A percentile compares a stretch with the other conserved stretches of the same genome.
Conservation (phyloP, 176 grass and related monocot genomes). For the Panicum miliaceum region DNA sequence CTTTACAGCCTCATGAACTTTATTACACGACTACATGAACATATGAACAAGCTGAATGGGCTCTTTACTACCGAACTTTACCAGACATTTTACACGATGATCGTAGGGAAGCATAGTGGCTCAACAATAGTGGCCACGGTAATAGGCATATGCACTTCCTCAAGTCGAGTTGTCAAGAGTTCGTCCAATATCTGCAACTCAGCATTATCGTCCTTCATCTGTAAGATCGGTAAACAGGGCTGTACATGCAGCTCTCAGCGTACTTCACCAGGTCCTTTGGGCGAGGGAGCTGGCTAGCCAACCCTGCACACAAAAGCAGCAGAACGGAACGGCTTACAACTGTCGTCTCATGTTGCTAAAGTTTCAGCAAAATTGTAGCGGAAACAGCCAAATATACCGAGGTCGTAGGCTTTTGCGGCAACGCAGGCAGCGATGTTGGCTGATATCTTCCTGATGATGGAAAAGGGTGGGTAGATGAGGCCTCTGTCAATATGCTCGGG, state of each 20-base stretch:
- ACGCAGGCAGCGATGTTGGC: conserved; percentile 71
- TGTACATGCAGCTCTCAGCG: conserved; percentile 93
- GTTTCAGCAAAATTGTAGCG: neutral
- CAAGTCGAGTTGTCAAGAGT: neutral
- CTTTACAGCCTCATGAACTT: neutral
- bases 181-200: neutral
- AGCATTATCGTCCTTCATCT: conserved; percentile 34
- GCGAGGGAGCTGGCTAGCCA: conserved; percentile 78
- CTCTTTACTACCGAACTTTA: neutral
- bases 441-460: conserved; percentile 86
- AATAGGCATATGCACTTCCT: neutral
- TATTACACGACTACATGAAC: neutral
- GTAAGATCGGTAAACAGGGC: conserved; percentile 74
- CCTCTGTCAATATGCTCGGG: conserved; percentile 78
- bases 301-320: conserved; percentile 49
- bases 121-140: neutral
- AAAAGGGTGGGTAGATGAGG: conserved; percentile 85
- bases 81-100: neutral
- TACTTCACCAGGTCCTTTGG: conserved; percentile 72
- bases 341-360: neutral
- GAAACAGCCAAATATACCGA: conserved; percentile 48
- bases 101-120: neutral
- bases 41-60: neutral
- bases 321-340: neutral
- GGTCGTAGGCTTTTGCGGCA: conserved; percentile 80